Percentiles rank a stretch among this genome's conserved stretches.
These are phyloP conservation scores for Tanacetum coccineum DNA, from an alignment of 129 eudicot genomes.

Conservation along the genomic window DNA sequence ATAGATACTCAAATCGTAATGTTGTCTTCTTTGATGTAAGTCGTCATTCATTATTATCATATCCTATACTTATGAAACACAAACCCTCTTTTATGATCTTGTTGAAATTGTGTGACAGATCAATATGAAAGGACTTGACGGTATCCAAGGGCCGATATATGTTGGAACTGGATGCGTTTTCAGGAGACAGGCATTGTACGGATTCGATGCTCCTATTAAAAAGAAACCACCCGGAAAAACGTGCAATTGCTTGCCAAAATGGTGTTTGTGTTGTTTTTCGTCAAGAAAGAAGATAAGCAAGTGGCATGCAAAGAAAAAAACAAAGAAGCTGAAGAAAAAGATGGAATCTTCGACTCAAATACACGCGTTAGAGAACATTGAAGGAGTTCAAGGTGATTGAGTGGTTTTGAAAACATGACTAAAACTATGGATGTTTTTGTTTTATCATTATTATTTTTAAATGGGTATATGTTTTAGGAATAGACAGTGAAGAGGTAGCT, in stretches of 20 bases:
- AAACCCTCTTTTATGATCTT: background rate
- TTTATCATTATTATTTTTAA: background rate
- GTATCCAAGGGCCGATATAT: slow-evolving; percentile 46
- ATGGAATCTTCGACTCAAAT: slow-evolving; percentile 47
- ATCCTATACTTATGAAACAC: background rate
- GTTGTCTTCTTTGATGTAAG: slow-evolving; percentile 80
- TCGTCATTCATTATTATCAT: background rate
- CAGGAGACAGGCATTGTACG: slow-evolving; percentile 65
- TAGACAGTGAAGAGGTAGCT: slow-evolving; percentile 4
- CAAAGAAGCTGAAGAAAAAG: slow-evolving; percentile 32
- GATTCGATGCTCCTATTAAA: slow-evolving; percentile 64
- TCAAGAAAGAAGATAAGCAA: slow-evolving; percentile 44
- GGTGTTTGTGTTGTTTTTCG: slow-evolving; percentile 44
- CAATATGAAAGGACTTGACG: slow-evolving; percentile 43
- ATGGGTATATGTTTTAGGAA: slow-evolving; percentile 25
- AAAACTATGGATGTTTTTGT: slow-evolving; percentile 7
- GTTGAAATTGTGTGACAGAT: slow-evolving; percentile 20
- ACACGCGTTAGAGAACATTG: slow-evolving; percentile 49
- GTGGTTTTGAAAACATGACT: slow-evolving; percentile 2
- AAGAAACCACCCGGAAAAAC: slow-evolving; percentile 68
- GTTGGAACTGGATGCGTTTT: slow-evolving; percentile 46
- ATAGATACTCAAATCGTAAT: slow-evolving; percentile 69
- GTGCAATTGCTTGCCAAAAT: slow-evolving; percentile 76
- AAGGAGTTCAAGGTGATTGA: slow-evolving; percentile 41
- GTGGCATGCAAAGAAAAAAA: slow-evolving; percentile 42